These are phyloP conservation scores for Phyllosticta citrichinensis DNA, from an alignment of 2,329 filamentous ascomycete species.

Conservation along the genomic window DNA sequence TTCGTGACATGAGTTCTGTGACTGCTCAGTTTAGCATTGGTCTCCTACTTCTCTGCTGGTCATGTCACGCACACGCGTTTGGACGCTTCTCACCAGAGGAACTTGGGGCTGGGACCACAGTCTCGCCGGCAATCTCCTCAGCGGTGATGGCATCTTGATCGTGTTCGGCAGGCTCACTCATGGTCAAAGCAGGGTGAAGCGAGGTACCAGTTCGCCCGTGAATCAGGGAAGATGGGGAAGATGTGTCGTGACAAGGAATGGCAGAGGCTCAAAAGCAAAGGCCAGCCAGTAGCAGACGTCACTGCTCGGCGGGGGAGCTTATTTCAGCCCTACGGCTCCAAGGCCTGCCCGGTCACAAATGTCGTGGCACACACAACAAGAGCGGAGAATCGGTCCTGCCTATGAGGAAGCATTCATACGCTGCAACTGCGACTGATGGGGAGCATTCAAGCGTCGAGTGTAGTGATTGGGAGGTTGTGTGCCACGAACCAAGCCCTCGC, in stretches of 20 bases:
- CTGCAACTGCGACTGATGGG: too few relatives aligned
- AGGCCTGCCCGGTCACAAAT: too few relatives aligned
- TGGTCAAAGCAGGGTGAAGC: background rate
- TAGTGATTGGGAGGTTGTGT: too few relatives aligned
- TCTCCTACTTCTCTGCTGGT: background rate
- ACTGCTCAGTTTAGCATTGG: constrained; percentile 22
- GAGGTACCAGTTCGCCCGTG: background rate
- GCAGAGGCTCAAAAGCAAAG: background rate
- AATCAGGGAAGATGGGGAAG: too few relatives aligned
- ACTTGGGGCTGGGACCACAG: constrained; percentile 7
- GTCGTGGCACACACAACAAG: too few relatives aligned
- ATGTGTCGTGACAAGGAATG: background rate
- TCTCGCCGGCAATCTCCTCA: constrained; percentile 16
- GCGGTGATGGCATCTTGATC: constrained; percentile 17
- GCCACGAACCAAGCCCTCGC: too few relatives aligned
- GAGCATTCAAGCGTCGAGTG: too few relatives aligned
- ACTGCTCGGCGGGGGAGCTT: background rate
- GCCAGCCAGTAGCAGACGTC: background rate
- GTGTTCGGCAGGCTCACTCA: constrained; percentile 4
- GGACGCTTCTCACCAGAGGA: constrained; percentile 17
- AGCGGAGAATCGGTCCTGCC: too few relatives aligned
- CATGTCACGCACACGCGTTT: constrained; percentile 28
- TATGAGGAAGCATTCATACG: too few relatives aligned
- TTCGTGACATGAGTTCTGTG: constrained; percentile 37
- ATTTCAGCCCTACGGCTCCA: constrained; percentile 8